Evolutionary conservation across 2,329 filamentous ascomycete species (phyloP).

Genomic region (Tolypocladium tropicale): DNA sequence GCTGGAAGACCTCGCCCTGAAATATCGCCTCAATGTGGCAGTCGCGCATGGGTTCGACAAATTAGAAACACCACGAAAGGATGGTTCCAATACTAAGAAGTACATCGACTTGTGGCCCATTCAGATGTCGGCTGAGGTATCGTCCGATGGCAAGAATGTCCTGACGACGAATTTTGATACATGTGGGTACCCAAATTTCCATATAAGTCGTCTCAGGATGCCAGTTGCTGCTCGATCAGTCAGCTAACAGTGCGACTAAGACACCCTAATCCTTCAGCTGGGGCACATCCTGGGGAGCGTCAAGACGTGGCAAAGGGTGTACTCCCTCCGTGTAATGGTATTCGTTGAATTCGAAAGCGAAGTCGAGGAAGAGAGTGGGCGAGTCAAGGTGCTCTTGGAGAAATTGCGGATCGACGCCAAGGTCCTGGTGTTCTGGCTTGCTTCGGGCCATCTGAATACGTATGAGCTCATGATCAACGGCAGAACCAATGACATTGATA

Average conservation of each 20-base stretch:
- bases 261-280: constrained; percentile 73
- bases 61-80: constrained; percentile 58
- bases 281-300: constrained; percentile 79
- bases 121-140: constrained; percentile 81
- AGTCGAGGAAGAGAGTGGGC: constrained; percentile 64
- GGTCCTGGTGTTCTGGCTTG: constrained; percentile 72
- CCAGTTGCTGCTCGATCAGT: neutral
- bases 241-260: constrained; percentile 18
- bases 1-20: constrained; percentile 69
- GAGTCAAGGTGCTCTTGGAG: constrained; percentile 64
- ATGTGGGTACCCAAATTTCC: constrained; percentile 39
- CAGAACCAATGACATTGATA: constrained; percentile 40
- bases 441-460: constrained; percentile 58
- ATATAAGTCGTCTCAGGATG: neutral
- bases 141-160: constrained; percentile 54
- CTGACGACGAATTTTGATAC: constrained; percentile 88
- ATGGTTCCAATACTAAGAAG: constrained; percentile 53
- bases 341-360: constrained; percentile 87
- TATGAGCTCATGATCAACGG: constrained; percentile 77
- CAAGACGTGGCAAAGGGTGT: constrained; percentile 66
- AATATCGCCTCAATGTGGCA: constrained; percentile 73
- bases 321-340: constrained; percentile 65
- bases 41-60: constrained; percentile 72
- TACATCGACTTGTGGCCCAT: constrained; percentile 89
- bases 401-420: constrained; percentile 75